Base-by-base conservation (phyloP, 1,139 yeast species). In the Yamadazyma siamensis region DNA sequence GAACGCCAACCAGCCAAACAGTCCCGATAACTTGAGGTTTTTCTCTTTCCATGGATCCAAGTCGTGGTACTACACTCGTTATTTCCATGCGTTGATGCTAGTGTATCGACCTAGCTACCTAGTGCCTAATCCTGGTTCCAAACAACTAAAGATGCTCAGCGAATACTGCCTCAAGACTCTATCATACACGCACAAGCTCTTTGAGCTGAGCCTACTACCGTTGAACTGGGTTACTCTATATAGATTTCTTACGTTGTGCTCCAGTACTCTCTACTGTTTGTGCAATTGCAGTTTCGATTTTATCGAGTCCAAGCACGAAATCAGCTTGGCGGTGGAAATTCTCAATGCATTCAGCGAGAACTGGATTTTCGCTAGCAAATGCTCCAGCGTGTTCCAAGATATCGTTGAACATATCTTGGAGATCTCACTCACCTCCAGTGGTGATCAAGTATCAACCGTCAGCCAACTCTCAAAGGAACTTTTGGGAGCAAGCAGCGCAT, bases 211-310 rank as follows among this genome's bases (percentile, higher is more conserved):
- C 31, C 41, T 65, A 23, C 44, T 71, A 21, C 77, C 75, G 0
- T 46, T 67, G 30, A 70, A 67, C 38, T 71, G 77, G 77, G 63
- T 69, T 17, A 68, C 74, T 1, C 42, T 69, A 10, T 64, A 67
- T 40, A 53, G 72, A 30, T 61, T 71, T 18, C 40, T 71, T 22
- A 61, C 67, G 20, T 60, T 61, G 11, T 67, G 75, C 42, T 61
- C 73, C 14, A 62, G 70, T 2, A 55, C 71, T 9, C 44, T 71
- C 4, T 66, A 60, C 42, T 69, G 76, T 38, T 39, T 71, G 13
- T 63, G 71, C 34, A 65, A 65, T 32, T 61, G 70, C 60, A 53
- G 64, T 24, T 59, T 69, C 16, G 74, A 71, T 41, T 46, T 69
- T 12, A 50, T 57, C 14, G 71, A 65, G 33, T 56, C 71, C 21